Evolutionary conservation across 2,329 filamentous ascomycete genomes (phyloP).

Genomic region (Trichoderma sp.): DNA sequence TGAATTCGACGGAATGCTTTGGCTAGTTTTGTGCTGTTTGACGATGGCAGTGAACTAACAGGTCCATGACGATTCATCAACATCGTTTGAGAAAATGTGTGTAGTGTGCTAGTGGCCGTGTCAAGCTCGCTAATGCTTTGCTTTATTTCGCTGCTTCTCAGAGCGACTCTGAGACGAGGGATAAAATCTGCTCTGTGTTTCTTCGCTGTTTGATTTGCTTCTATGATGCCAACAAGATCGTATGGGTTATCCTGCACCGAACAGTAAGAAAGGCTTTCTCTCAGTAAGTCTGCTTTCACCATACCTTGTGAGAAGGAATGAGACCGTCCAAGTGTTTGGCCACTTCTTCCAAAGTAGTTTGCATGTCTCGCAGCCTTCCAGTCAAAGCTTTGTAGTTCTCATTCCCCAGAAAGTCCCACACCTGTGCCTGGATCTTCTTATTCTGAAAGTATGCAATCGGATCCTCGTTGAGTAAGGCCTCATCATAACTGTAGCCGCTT

Average conservation of each 20-base stretch:
- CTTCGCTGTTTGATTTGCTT: not conserved
- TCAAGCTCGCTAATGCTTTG: slow-evolving; percentile 11
- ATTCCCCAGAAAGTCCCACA: slow-evolving; percentile 1
- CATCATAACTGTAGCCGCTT: slow-evolving; percentile 3
- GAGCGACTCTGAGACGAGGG: not conserved
- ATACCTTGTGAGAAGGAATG: slow-evolving; percentile 8
- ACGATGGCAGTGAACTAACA: not conserved
- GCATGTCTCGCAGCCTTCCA: slow-evolving; percentile 2
- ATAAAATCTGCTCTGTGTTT: not conserved
- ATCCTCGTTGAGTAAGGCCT: not conserved
- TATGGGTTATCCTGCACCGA: not conserved
- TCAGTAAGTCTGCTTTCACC: not conserved
- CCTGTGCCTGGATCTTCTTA: not conserved
- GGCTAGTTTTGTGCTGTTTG: not conserved
- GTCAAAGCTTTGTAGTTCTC: slow-evolving; percentile 3
- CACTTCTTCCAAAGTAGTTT: not conserved
- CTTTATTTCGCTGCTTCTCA: slow-evolving; percentile 11
- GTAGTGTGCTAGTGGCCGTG: not conserved
- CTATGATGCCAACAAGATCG: slow-evolving; percentile 8
- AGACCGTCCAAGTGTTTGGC: slow-evolving; percentile 2
- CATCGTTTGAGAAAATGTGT: slow-evolving; percentile 8
- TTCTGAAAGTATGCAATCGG: slow-evolving; percentile 4
- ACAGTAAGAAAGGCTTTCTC: not conserved
- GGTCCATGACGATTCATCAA: not conserved
- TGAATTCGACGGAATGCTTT: slow-evolving; percentile 7